Evolutionary conservation across 306 rosid species (phyloP), one percentile per base, ranked within the genome.

Genomic region (Vigna nakashimae): DNA sequence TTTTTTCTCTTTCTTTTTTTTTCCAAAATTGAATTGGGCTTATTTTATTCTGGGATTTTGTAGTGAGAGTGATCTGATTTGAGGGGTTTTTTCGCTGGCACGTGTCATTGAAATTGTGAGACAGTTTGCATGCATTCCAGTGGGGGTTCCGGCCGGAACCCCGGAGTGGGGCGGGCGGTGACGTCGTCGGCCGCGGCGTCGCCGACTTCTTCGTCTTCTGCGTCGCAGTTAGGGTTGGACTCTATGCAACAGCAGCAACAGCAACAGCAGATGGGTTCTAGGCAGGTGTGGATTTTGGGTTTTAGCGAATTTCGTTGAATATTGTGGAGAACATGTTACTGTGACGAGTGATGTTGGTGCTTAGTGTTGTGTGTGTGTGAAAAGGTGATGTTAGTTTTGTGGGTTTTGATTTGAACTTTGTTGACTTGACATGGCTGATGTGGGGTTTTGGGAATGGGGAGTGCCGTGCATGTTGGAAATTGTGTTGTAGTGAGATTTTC

Each of bases 121-220:
- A 51, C 74, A 65, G 84, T 72, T 84, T 86, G 90, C 84, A 95
- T 95, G 99, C 99, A 92, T 71, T 90, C 99, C 13, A 88, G 84
- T 69, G 98, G 96, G 16, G 80, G 81, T 16, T 12, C 50, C 11
- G 73, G 91, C 84, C 88, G 99, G 92, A 88, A 90, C 75, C 89
- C 89, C 17, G 91, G 90, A 0, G 80, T 69, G 86, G 94, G 97
- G 40, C 86, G 96, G 86, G 87, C 90, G 24, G 78, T 88, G 28
- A 34, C 98, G 24, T 85, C 93, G 0, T 88, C 99, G 14, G 91
- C 99, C 15, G 94, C 98, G 36, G 97, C 99, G 1, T 92, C 98
- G 12, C 97, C 98, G 6, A 82, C 99, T 16, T 95, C 99, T 5
- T 91, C 98, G 0, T 95, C 98, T 7, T 95, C 98, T 14, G 98